These are phyloP conservation scores for Rhizopus delemar DNA, from an alignment of 371 early-diverging fungal genomes.

Conservation along the genomic window DNA sequence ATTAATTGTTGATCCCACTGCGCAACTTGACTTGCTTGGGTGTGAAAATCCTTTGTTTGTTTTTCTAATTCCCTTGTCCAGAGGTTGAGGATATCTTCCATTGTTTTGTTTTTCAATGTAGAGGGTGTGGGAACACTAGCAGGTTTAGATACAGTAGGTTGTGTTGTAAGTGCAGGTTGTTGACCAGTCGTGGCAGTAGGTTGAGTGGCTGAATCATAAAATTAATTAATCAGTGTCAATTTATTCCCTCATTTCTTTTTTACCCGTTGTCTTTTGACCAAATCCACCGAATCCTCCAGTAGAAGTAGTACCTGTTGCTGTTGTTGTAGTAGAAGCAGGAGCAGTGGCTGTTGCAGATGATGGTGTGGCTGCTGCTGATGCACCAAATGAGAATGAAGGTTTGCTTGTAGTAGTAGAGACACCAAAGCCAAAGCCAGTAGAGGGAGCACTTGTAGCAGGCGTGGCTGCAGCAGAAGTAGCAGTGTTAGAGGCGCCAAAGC, in stretches of 20 bases:
- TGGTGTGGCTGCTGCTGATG: constrained; percentile 16
- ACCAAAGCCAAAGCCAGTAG: constrained; percentile 13
- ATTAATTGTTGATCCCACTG: constrained; percentile 86
- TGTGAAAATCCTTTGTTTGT: constrained; percentile 82
- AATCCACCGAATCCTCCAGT: constrained; percentile 21
- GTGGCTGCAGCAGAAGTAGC: constrained; percentile 16
- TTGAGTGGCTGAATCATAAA: constrained; percentile 6
- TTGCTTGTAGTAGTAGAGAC: constrained; percentile 25
- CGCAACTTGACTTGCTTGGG: constrained; percentile 80
- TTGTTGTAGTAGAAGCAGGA: constrained; percentile 3
- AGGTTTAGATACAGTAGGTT: constrained; percentile 28
- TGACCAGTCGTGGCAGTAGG: constrained; percentile 13
- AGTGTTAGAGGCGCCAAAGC: constrained; percentile 17
- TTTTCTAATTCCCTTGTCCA: constrained; percentile 84
- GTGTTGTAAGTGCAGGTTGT: constrained; percentile 30
- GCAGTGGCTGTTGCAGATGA: constrained; percentile 8
- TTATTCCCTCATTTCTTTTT: background rate
- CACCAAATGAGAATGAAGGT: constrained; percentile 33
- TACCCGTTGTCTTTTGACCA: constrained; percentile 19
- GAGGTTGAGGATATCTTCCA: constrained; percentile 86
- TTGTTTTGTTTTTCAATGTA: constrained; percentile 75
- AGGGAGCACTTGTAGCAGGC: constrained; percentile 5
- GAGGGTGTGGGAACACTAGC: constrained; percentile 48
- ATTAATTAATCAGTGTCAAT: background rate
- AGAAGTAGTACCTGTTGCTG: constrained; percentile 9